Conservation (phyloP, 2,329 filamentous ascomycete species). For the Aspergillus novoparasiticus region DNA sequence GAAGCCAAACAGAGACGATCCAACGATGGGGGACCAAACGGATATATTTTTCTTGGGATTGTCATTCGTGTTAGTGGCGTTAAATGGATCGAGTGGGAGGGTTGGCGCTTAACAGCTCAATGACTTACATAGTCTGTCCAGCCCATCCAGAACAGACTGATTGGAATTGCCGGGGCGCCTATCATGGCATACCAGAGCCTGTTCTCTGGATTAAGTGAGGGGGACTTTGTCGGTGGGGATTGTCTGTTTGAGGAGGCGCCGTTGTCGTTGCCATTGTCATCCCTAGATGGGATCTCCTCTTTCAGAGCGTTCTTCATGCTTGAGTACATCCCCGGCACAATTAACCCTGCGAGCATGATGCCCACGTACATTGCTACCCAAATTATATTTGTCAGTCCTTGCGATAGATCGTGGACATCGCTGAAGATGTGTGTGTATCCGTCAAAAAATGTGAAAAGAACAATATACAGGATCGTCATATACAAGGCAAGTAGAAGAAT, state of each 20-base stretch:
- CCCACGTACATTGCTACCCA: slow-evolving; percentile 52
- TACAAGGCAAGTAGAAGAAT: slow-evolving; percentile 32
- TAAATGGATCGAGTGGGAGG: no score
- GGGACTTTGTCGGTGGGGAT: no score
- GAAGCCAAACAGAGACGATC: slow-evolving; percentile 55
- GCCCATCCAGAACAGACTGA: slow-evolving; percentile 61
- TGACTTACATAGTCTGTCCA: slow-evolving; percentile 48
- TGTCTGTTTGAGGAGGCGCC: no score
- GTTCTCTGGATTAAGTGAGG: slow-evolving; percentile 47
- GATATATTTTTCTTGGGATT: slow-evolving; percentile 36
- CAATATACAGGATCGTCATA: slow-evolving; percentile 31
- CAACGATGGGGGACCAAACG: slow-evolving; percentile 54
- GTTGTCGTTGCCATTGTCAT: no score
- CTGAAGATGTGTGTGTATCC: slow-evolving; percentile 56
- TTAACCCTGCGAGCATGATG: slow-evolving; percentile 36
- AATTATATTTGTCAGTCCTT: slow-evolving; percentile 49
- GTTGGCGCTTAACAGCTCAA: not conserved
- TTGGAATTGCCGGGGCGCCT: slow-evolving; percentile 53
- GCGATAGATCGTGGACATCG: slow-evolving; percentile 50
- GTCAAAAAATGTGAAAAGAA: slow-evolving; percentile 40
- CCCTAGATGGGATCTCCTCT: not conserved
- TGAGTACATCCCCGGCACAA: slow-evolving; percentile 51
- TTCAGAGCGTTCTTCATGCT: slow-evolving; percentile 28
- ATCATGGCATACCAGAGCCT: slow-evolving; percentile 59
- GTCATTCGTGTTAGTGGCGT: not conserved